Evolutionary conservation across 352 stramenopile genomes (phyloP), one percentile per base, ranked within the genome.

Genomic region (Phytophthora palmivora): DNA sequence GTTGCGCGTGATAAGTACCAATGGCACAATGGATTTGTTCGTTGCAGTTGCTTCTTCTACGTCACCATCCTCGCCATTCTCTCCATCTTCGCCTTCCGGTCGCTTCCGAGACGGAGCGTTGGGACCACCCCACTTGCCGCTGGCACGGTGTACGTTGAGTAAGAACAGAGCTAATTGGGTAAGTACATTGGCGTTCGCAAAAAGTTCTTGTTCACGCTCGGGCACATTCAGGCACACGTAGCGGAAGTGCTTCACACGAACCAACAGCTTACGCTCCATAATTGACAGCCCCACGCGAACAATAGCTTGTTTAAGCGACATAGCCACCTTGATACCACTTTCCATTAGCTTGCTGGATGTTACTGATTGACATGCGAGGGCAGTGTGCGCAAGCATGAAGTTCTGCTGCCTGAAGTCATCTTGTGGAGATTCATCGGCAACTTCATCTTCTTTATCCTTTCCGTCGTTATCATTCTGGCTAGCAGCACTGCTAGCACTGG

Each of bases 221-320:
- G 79, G 74, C 0, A 96, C 86, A 33, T 95, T 90, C 21, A 99
- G 67, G 51, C 97, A 98, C 5, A 98, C 96, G 71, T 99, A 99
- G 12, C 97, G 94, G 63, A 99, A 99, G 71, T 99, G 95, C 65
- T 97, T 98, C 10, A 98, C 90, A 7, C 94, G 83, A 15, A 96
- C 92, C 14, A 99, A 96, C 22, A 95, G 88, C 58, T 97, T 97
- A 10, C 96, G 90, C 50, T 99, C 96, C 63, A 98, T 91, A 52
- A 99, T 96, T 18, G 88, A 97, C 11, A 98, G 87, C 4, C 94
- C 97, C 8, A 98, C 96, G 7, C 90, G 72, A 22, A 98, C 88
- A 57, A 99, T 97, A 11, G 83, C 92, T 46, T 95, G 85, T 72
- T 99, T 98, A 44, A 99, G 77, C 28, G 90, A 80, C 92, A 98